Evolutionary conservation across 495 filamentous ascomycete genomes (phyloP).

Genomic region (Xylaria nigripes): DNA sequence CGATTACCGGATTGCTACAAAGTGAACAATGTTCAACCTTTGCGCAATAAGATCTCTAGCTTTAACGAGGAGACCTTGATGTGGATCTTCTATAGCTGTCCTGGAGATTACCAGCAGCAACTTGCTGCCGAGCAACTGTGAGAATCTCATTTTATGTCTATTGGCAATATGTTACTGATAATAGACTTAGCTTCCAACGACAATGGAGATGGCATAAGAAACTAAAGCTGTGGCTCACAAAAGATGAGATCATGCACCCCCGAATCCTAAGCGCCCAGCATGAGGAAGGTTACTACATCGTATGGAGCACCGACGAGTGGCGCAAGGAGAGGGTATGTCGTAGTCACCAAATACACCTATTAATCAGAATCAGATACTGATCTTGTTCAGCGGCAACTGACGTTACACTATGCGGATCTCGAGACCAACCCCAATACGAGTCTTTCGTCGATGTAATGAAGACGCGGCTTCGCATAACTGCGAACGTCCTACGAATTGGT

Average conservation of each 20-base stretch:
- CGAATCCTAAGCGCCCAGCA: conserved; percentile 56
- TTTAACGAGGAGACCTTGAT: conserved; percentile 90
- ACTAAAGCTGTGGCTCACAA: conserved; percentile 81
- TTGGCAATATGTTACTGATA: conserved; percentile 12
- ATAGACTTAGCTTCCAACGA: conserved; percentile 42
- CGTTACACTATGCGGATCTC: conserved; percentile 69
- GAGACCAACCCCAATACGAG: conserved; percentile 35
- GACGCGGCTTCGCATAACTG: not conserved
- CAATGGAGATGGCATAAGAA: conserved; percentile 94
- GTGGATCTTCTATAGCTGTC: conserved; percentile 90
- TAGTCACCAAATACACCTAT: not conserved
- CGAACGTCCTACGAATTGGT: conserved; percentile 1
- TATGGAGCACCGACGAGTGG: conserved; percentile 83
- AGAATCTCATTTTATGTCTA: conserved; percentile 14
- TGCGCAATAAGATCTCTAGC: conserved; percentile 67
- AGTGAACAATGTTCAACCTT: conserved; percentile 75
- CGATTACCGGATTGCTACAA: conserved; percentile 74
- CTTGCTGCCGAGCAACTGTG: conserved; percentile 74
- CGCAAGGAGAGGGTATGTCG: conserved; percentile 67
- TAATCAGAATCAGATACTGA: conserved; percentile 12
- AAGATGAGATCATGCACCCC: conserved; percentile 68
- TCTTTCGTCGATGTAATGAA: not conserved
- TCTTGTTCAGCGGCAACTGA: conserved; percentile 59
- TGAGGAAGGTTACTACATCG: conserved; percentile 80
- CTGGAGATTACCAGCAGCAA: conserved; percentile 75